Percentiles rank a stretch among this genome's conserved stretches.
Evolutionary conservation across 352 stramenopile species (phyloP).

Genomic region (Elongisporangium senticosum): DNA sequence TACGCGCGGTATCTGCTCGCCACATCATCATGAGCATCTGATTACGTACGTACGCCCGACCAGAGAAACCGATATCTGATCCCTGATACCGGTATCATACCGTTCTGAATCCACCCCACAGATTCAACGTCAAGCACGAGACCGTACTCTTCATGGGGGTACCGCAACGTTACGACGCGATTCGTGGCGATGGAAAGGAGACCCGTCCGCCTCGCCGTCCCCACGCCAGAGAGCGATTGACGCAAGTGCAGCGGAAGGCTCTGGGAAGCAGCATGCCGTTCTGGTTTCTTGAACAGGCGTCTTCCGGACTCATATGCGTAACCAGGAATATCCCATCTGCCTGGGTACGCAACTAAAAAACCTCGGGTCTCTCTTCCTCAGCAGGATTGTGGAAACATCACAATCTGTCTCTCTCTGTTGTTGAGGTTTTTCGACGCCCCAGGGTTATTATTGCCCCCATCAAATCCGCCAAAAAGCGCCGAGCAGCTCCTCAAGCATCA

Average conservation of each 20-base stretch:
- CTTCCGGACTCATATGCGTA: neutral
- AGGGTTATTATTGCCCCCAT: neutral
- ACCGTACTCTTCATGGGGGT: neutral
- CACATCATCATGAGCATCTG: constrained; percentile 2
- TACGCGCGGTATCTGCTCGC: constrained; percentile 34
- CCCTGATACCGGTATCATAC: neutral
- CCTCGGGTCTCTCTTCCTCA: neutral
- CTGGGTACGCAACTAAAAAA: neutral
- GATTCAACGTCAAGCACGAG: neutral
- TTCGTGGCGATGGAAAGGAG: no score
- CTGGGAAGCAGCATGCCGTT: neutral
- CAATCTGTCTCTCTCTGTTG: neutral
- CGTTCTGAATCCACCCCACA: neutral
- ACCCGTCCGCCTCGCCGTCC: no score
- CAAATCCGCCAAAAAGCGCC: neutral
- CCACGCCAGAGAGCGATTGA: neutral
- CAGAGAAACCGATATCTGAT: neutral
- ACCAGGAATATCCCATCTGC: neutral
- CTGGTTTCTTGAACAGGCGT: neutral
- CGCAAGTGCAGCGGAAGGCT: neutral
- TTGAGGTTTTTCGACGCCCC: neutral
- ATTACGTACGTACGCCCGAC: neutral
- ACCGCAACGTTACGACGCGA: neutral
- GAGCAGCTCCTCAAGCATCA: neutral
- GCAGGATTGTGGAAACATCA: neutral